Evolutionary conservation across 371 early-diverging fungal species (phyloP).

Genomic region (Polyrhizophydium stewartii): DNA sequence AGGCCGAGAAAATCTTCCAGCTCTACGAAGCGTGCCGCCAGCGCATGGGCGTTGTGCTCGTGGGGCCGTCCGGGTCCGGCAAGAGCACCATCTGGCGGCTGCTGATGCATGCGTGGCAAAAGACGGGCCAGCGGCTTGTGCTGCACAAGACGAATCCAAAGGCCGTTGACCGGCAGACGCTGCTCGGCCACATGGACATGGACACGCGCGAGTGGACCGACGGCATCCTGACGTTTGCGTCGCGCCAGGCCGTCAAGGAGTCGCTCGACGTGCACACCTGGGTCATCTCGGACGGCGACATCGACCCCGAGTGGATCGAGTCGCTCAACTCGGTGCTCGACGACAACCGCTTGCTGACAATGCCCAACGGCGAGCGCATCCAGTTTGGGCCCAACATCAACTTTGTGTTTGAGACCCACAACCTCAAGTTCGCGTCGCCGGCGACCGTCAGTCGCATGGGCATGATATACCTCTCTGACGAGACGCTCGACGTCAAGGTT

Average conservation of each 20-base stretch:
- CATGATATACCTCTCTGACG: slow-evolving; percentile 52
- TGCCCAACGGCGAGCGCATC: slow-evolving; percentile 58
- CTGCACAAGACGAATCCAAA: slow-evolving; percentile 43
- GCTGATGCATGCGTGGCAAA: slow-evolving; percentile 35
- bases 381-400: slow-evolving; percentile 53
- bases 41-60: slow-evolving; percentile 52
- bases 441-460: slow-evolving; percentile 59
- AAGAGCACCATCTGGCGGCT: slow-evolving; percentile 39
- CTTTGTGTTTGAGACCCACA: slow-evolving; percentile 53
- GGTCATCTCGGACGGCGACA: slow-evolving; percentile 54
- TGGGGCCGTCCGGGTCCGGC: slow-evolving; percentile 50
- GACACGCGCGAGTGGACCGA: slow-evolving; percentile 58
- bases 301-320: slow-evolving; percentile 59
- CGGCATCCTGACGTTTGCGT: slow-evolving; percentile 45
- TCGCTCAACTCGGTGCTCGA: slow-evolving; percentile 56
- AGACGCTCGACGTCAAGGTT: slow-evolving; percentile 34
- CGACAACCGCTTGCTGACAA: slow-evolving; percentile 51
- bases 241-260: slow-evolving; percentile 46
- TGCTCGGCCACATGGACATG: slow-evolving; percentile 53
- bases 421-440: slow-evolving; percentile 52
- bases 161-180: slow-evolving; percentile 40
- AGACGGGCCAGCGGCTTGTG: slow-evolving; percentile 33
- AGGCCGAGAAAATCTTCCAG: slow-evolving; percentile 44
- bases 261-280: slow-evolving; percentile 36
- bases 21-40: slow-evolving; percentile 46